A percentile compares a stretch with the other conserved stretches of the same genome.
These are phyloP conservation scores for Albophoma yamanashiensis DNA, from an alignment of 2,329 filamentous ascomycete genomes.

Conservation along the genomic window DNA sequence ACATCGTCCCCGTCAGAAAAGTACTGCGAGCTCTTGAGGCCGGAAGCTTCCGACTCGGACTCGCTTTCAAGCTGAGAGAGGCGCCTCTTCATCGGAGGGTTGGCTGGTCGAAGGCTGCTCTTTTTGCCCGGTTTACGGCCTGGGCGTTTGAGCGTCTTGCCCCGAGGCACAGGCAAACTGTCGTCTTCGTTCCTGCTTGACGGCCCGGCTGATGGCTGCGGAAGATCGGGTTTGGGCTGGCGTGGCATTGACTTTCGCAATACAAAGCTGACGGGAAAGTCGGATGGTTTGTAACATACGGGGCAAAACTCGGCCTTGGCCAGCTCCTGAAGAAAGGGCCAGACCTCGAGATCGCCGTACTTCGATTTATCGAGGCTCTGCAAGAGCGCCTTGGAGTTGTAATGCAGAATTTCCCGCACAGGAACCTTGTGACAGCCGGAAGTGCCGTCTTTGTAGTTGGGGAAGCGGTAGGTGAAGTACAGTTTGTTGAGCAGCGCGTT, in stretches of 20 bases:
- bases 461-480: constrained; percentile 21
- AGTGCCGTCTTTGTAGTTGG: constrained; percentile 12
- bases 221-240: neutral
- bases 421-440: constrained; percentile 28
- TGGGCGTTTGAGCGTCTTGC: constrained; percentile 18
- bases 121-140: constrained; percentile 27
- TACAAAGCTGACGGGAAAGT: constrained; percentile 17
- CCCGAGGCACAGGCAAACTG: constrained; percentile 11
- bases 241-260: constrained; percentile 10
- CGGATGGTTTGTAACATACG: constrained; percentile 14
- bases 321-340: constrained; percentile 20
- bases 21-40: constrained; percentile 23
- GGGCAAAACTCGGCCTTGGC: constrained; percentile 15
- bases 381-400: constrained; percentile 31
- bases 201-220: neutral
- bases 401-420: constrained; percentile 30
- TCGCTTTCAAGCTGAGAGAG: constrained; percentile 26
- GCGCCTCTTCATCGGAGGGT: constrained; percentile 33
- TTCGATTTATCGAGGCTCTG: constrained; percentile 19
- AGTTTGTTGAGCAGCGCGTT: constrained; percentile 15
- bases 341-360: constrained; percentile 21
- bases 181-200: constrained; percentile 4
- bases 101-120: constrained; percentile 30
- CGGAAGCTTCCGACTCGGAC: constrained; percentile 23
- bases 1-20: constrained; percentile 18